Conservation (phyloP, 257 asterid genomes). For the Jaltomata sinuosa region DNA sequence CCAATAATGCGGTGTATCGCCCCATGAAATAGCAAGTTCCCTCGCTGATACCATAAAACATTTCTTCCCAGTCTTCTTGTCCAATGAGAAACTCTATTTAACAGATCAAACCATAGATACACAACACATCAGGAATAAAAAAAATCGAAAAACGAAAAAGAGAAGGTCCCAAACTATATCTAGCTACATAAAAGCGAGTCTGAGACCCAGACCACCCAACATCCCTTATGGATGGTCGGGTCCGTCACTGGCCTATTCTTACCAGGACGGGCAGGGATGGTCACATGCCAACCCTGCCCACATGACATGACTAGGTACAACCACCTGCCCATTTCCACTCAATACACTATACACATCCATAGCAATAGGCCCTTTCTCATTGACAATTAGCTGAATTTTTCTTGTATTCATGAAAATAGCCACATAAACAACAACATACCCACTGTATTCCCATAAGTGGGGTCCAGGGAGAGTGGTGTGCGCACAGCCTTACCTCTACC, state of each 20-base stretch:
- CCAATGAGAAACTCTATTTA: constrained; percentile 23
- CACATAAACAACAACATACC: background rate
- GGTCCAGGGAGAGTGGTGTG: no score
- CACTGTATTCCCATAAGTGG: no score
- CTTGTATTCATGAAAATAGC: background rate
- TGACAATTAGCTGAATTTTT: background rate
- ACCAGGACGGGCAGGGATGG: background rate
- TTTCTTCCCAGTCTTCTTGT: constrained; percentile 25
- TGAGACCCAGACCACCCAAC: background rate
- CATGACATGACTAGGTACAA: background rate
- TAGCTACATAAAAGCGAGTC: background rate
- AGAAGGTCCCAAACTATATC: background rate
- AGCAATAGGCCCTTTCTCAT: background rate
- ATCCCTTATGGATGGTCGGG: background rate
- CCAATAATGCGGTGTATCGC: constrained; percentile 18
- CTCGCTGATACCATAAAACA: constrained; percentile 29
- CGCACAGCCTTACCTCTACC: no score
- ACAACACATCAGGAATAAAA: background rate
- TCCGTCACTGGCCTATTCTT: background rate
- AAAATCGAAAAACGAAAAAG: background rate
- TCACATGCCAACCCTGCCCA: background rate
- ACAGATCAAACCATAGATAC: background rate
- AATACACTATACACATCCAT: background rate
- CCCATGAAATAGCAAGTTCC: constrained; percentile 27
- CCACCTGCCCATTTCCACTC: background rate